Evolutionary conservation across 257 asterid species (phyloP).

Genomic region (Verbena officinalis): DNA sequence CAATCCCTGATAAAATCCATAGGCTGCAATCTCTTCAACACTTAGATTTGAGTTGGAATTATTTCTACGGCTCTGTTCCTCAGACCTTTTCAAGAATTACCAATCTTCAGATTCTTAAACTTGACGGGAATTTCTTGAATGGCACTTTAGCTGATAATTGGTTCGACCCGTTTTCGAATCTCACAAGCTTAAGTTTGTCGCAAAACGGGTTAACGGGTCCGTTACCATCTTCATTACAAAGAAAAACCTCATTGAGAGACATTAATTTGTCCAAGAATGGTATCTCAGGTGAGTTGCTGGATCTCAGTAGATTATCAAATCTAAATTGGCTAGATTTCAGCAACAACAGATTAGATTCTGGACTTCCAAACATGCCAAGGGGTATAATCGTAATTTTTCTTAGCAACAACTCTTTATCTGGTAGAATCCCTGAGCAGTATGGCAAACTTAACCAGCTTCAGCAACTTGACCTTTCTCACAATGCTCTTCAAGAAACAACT

Average conservation of each 20-base stretch:
- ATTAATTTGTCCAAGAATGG: constrained; percentile 50
- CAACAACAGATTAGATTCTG: constrained; percentile 45
- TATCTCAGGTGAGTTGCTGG: constrained; percentile 47
- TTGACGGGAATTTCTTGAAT: constrained; percentile 68
- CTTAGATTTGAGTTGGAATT: constrained; percentile 72
- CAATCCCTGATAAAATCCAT: constrained; percentile 55
- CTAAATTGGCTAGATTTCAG: constrained; percentile 57
- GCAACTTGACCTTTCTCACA: constrained; percentile 60
- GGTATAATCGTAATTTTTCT: constrained; percentile 39
- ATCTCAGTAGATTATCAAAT: constrained; percentile 45
- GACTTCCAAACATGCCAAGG: constrained; percentile 53
- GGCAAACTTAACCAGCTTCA: constrained; percentile 46
- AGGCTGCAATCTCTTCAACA: constrained; percentile 49
- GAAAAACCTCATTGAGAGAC: constrained; percentile 37
- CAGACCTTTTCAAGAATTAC: constrained; percentile 51
- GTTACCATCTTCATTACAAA: constrained; percentile 44
- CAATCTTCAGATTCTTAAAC: constrained; percentile 42
- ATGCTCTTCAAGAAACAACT: constrained; percentile 43
- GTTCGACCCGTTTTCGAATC: constrained; percentile 45
- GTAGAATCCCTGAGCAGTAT: constrained; percentile 54
- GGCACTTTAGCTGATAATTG: constrained; percentile 51
- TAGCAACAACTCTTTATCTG: constrained; percentile 51
- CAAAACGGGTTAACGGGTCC: constrained; percentile 46
- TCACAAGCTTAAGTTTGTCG: constrained; percentile 58
- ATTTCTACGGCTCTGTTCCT: constrained; percentile 52